phyloP scores from a whole-genome alignment of 2,329 filamentous ascomycete genomes.

The Ceratocystis variospora region DNA sequence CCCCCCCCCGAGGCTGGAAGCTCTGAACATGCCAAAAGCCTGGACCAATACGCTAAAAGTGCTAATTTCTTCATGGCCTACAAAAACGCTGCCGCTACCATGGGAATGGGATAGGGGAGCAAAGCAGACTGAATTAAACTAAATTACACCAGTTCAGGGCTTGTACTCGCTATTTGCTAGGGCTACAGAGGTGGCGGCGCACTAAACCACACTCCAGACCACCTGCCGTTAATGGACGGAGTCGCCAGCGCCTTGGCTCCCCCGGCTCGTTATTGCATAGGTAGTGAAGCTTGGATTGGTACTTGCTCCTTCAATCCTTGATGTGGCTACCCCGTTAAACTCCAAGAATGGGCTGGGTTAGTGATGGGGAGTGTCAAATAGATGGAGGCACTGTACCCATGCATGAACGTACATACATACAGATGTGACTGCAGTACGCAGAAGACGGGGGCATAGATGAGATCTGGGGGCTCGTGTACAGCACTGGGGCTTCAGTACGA shows the following conservation, averaged over 20 bases:
- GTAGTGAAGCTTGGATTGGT: background rate
- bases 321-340: constrained; percentile 1
- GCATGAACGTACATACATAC: background rate
- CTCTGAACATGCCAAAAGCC: constrained; percentile 8
- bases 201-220: too few relatives aligned
- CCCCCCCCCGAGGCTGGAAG: background rate
- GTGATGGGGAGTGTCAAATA: background rate
- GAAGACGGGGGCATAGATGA: background rate
- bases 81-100: background rate
- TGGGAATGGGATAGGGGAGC: background rate
- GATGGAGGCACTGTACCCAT: background rate
- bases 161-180: background rate
- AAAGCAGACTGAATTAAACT: background rate
- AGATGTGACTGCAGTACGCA: background rate
- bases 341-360: too few relatives aligned
- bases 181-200: background rate
- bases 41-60: constrained; percentile 5
- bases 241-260: too few relatives aligned
- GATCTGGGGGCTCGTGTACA: too few relatives aligned
- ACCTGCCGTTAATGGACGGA: too few relatives aligned
- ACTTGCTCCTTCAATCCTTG: background rate
- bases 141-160: background rate
- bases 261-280: background rate
- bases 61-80: background rate
- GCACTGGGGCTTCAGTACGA: background rate